phyloP scores from a whole-genome alignment of 2,329 filamentous ascomycete genomes.

The Knoxdaviesia capensis region DNA sequence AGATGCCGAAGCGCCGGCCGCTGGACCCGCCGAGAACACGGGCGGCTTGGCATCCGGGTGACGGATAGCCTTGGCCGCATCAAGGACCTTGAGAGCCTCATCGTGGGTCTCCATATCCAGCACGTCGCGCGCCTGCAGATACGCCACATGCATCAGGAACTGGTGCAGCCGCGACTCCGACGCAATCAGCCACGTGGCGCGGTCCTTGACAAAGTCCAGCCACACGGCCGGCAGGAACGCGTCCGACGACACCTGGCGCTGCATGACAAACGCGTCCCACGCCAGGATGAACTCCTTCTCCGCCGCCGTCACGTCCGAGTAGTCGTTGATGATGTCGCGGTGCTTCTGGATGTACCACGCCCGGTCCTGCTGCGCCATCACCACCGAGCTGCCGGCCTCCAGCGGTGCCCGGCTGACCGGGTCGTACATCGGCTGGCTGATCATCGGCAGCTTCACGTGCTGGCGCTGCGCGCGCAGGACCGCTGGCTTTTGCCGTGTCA shows the following conservation, averaged over 20 bases:
- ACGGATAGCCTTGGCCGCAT: constrained; percentile 20
- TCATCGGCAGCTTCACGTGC: too few species aligned
- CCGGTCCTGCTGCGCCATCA: constrained; percentile 21
- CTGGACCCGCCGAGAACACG: too few species aligned
- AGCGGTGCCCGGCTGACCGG: constrained; percentile 32
- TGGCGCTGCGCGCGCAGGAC: too few species aligned
- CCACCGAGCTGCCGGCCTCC: constrained; percentile 24
- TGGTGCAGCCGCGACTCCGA: constrained; percentile 27
- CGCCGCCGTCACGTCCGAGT: constrained; percentile 28
- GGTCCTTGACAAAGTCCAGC: constrained; percentile 27
- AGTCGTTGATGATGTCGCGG: constrained; percentile 34
- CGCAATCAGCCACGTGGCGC: constrained; percentile 29
- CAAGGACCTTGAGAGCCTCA: constrained; percentile 21
- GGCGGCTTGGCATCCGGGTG: too few species aligned
- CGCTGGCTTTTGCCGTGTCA: too few species aligned
- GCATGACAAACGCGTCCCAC: constrained; percentile 35
- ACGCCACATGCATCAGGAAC: constrained; percentile 31
- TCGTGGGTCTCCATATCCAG: constrained; percentile 22
- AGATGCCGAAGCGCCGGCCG: too few species aligned
- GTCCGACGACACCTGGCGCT: constrained; percentile 27
- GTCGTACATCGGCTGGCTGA: constrained; percentile 36
- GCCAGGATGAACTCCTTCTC: constrained; percentile 39
- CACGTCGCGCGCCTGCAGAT: constrained; percentile 26
- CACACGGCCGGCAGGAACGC: constrained; percentile 31
- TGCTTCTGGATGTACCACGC: constrained; percentile 39